A percentile compares a stretch with the other conserved stretches of the same genome.
Evolutionary conservation across 2,329 filamentous ascomycete species (phyloP).

Genomic region (Fusarium poae): DNA sequence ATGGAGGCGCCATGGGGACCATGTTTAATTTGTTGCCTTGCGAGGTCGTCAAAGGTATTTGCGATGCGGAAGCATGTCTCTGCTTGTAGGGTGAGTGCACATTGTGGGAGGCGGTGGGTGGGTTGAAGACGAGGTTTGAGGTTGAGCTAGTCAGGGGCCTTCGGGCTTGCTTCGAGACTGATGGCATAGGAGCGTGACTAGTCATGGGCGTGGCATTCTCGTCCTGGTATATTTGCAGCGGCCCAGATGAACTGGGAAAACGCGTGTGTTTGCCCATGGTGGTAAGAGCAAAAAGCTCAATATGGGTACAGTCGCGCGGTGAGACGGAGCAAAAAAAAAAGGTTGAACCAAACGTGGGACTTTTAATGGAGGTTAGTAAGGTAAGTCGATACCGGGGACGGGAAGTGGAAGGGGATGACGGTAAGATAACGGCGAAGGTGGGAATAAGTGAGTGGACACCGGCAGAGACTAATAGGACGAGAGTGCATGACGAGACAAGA

Average conservation of each 20-base stretch:
- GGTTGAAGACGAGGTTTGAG: constrained; percentile 76
- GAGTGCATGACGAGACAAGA: constrained; percentile 48
- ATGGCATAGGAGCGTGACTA: constrained; percentile 69
- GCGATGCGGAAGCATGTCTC: constrained; percentile 70
- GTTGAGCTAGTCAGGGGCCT: constrained; percentile 64
- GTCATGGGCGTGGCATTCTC: constrained; percentile 63
- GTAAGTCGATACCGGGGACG: constrained; percentile 35
- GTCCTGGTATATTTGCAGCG: constrained; percentile 67
- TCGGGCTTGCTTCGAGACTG: constrained; percentile 61
- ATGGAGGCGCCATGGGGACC: constrained; percentile 75
- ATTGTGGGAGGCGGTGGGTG: constrained; percentile 65
- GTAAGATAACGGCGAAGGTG: constrained; percentile 39
- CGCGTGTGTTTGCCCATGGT: constrained; percentile 67
- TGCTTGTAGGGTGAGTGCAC: constrained; percentile 79
- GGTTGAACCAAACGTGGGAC: constrained; percentile 28
- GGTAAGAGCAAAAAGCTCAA: constrained; percentile 53
- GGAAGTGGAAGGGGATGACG: constrained; percentile 39
- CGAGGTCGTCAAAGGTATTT: constrained; percentile 67
- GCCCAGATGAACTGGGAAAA: constrained; percentile 61
- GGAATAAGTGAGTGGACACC: constrained; percentile 44
- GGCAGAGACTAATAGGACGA: constrained; percentile 45
- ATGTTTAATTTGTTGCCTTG: constrained; percentile 74
- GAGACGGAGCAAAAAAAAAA: constrained; percentile 17
- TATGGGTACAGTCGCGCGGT: constrained; percentile 34
- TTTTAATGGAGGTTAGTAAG: constrained; percentile 39